Percentiles rank a stretch among this genome's conserved stretches.
Conservation (phyloP, 495 filamentous ascomycete species). For the Pseudoneurospora amorphoporcata region DNA sequence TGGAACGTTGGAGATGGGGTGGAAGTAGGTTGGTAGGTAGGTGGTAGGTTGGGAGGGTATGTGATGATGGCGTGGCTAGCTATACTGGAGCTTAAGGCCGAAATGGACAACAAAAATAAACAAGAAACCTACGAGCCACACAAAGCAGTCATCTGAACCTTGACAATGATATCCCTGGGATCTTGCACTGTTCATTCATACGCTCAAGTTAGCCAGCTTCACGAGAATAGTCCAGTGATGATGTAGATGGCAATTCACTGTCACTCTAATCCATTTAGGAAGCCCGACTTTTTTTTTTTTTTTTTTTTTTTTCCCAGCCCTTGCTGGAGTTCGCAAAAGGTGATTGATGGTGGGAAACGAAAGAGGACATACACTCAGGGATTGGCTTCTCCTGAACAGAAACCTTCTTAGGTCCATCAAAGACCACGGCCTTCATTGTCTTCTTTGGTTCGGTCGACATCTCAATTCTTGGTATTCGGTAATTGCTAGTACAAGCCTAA, state of each 20-base stretch:
- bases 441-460: neutral
- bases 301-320: too few relatives aligned
- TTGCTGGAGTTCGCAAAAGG: neutral
- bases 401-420: constrained; percentile 53
- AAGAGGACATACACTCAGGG: constrained; percentile 34
- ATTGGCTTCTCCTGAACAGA: constrained; percentile 55
- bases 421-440: constrained; percentile 62
- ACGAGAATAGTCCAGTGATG: neutral
- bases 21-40: too few relatives aligned
- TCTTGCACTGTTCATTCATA: constrained; percentile 47
- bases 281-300: too few relatives aligned
- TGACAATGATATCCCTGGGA: constrained; percentile 70
- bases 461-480: neutral
- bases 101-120: neutral
- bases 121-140: constrained; percentile 69
- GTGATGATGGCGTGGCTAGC: neutral
- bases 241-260: too few relatives aligned
- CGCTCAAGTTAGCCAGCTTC: constrained; percentile 13
- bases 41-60: neutral
- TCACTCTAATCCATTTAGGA: too few relatives aligned
- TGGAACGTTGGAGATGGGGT: neutral
- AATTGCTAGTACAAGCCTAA: neutral
- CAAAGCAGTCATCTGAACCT: constrained; percentile 74
- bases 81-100: neutral
- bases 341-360: neutral